phyloP scores from a whole-genome alignment of 495 filamentous ascomycete species.

The Podospora bellae-mahoneyi region DNA sequence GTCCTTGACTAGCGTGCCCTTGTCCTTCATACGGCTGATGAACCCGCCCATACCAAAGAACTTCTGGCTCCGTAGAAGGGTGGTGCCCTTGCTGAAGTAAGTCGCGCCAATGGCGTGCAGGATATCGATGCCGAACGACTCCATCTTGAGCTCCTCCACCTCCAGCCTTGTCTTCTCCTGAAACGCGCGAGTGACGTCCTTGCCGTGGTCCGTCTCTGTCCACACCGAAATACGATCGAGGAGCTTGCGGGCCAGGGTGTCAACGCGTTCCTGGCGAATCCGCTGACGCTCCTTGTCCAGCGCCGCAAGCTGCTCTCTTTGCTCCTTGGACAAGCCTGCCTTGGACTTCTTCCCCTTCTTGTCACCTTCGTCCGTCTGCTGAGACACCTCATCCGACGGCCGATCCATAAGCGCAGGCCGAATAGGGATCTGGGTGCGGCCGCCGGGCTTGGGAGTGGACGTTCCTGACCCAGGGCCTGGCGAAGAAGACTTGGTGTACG shows the following conservation, averaged over 20 bases:
- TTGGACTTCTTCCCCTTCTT: slow-evolving; percentile 79
- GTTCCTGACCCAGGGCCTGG: slow-evolving; percentile 56
- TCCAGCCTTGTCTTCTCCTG: slow-evolving; percentile 91
- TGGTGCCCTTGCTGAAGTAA: slow-evolving; percentile 81
- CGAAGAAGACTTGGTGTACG: slow-evolving; percentile 31
- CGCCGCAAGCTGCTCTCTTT: slow-evolving; percentile 81
- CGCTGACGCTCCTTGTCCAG: slow-evolving; percentile 81
- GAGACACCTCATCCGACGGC: slow-evolving; percentile 79
- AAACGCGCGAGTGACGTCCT: slow-evolving; percentile 82
- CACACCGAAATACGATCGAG: slow-evolving; percentile 88
- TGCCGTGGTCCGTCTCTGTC: slow-evolving; percentile 92
- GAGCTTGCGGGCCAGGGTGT: slow-evolving; percentile 77
- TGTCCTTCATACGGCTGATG: slow-evolving; percentile 90
- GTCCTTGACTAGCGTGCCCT: slow-evolving; percentile 93
- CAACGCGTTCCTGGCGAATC: slow-evolving; percentile 86
- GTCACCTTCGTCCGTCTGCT: slow-evolving; percentile 67
- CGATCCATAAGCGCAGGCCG: slow-evolving; percentile 85
- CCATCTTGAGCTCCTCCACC: slow-evolving; percentile 98
- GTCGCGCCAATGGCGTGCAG: slow-evolving; percentile 89
- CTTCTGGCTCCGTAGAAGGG: slow-evolving; percentile 90
- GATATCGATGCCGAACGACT: slow-evolving; percentile 96
- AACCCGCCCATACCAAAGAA: slow-evolving; percentile 95
- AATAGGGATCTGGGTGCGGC: slow-evolving; percentile 58
- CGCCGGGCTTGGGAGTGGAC: slow-evolving; percentile 52
- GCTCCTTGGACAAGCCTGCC: slow-evolving; percentile 78